These are phyloP conservation scores for Vicia villosa DNA, from an alignment of 306 rosid genomes.

Conservation along the genomic window DNA sequence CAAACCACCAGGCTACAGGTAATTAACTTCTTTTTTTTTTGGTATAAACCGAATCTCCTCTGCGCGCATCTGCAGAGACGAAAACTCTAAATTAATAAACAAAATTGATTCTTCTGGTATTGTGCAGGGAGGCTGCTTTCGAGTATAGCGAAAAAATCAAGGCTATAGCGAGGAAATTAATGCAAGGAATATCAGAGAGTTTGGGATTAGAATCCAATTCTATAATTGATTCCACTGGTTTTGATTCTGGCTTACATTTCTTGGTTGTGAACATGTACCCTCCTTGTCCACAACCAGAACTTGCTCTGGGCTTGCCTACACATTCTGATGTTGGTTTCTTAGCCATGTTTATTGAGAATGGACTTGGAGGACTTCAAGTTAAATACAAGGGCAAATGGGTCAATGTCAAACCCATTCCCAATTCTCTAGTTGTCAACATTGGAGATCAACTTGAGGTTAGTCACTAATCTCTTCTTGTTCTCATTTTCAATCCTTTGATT, in stretches of 20 bases:
- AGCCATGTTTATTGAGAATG: conserved; percentile 55
- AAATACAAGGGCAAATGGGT: conserved; percentile 59
- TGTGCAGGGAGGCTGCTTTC: conserved; percentile 45
- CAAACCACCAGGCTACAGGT: conserved; percentile 53
- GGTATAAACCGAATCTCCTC: no score
- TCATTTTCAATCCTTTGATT: background rate
- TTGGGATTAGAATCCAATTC: no score
- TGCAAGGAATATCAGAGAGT: conserved; percentile 55
- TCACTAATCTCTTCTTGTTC: background rate
- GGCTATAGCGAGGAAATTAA: conserved; percentile 30
- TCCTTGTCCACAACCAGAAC: conserved; percentile 71
- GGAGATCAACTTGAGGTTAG: conserved; percentile 69
- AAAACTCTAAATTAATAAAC: no score
- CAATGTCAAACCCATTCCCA: conserved; percentile 50
- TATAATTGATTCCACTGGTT: conserved; percentile 37
- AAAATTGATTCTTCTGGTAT: no score
- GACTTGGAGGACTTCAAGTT: conserved; percentile 65
- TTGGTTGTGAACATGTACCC: conserved; percentile 60
- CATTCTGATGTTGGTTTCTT: conserved; percentile 60
- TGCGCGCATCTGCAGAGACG: no score
- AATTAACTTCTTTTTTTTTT: background rate
- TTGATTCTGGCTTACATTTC: conserved; percentile 45
- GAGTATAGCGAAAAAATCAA: conserved; percentile 42
- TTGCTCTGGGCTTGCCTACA: conserved; percentile 63
- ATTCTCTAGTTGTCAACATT: conserved; percentile 47